Evolutionary conservation across 108 stramenopile genomes (phyloP), one percentile per base, ranked within the genome.

Genomic region (Cyclotella atomus): DNA sequence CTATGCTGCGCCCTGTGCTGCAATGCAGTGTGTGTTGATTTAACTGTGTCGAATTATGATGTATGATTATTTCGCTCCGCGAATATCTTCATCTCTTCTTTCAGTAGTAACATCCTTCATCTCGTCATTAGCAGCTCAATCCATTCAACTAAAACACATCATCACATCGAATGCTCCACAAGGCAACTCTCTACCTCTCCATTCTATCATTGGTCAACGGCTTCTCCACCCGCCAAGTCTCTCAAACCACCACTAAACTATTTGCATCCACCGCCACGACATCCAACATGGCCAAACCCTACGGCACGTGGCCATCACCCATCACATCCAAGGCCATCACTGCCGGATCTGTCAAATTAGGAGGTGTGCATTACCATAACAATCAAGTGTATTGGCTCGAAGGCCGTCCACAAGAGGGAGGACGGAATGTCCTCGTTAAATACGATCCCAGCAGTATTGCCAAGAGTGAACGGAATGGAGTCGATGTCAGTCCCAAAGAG

Each of bases 311-410:
- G 89, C 61, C 64, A 62, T 81, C 84, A 17, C 87, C 87, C 69
- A 86, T 90, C 59, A 85, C 89, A 8, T 81, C 83, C 28, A 73
- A 83, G 46, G 69, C 84, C 7, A 87, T 90, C 36, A 90, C 86
- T 14, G 87, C 82, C 17, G 82, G 84, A 29, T 74, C 76, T 36
- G 87, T 90, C 15, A 19, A 72, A 7, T 50, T 90, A 2, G 82
- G 82, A 24, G 73, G 72, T 8, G 21, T 86, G 0, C 50, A 61
- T 30, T 68, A 59, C 41, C 32, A 38, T 24, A 21, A 81, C 53
- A 77, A 73, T 19, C 21, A 66, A 2, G 12, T 87, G 12, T 83
- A 74, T 60, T 90, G 89, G 89, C 64, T 82, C 0, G 89, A 90
- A 65, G 84, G 84, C 3, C 76, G 89, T 14, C 87, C 87, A 7